Percentiles rank a stretch among this genome's conserved stretches.
These are phyloP conservation scores for Suillus placidus DNA, from an alignment of 768 basidiomycete species.

Conservation along the genomic window DNA sequence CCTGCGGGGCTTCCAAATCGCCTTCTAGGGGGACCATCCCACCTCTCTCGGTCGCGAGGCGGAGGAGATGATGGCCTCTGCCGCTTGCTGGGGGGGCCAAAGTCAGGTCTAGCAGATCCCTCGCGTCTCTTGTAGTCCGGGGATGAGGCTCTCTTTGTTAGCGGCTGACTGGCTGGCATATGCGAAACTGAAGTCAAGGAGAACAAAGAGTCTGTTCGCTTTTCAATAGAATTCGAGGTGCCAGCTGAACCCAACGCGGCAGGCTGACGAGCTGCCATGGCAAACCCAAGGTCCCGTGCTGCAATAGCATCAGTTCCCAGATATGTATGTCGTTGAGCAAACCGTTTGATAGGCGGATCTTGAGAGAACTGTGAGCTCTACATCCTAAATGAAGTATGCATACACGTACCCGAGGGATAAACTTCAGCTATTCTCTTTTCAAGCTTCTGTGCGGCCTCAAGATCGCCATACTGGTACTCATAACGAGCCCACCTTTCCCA, in stretches of 20 bases:
- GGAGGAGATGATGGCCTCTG: constrained; percentile 50
- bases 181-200: constrained; percentile 35
- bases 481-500: constrained; percentile 98
- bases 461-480: constrained; percentile 94
- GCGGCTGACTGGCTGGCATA: constrained; percentile 24
- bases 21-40: constrained; percentile 38
- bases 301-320: constrained; percentile 88
- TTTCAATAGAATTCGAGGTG: constrained; percentile 28
- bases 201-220: constrained; percentile 39
- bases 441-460: constrained; percentile 84
- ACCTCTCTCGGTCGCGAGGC: constrained; percentile 47
- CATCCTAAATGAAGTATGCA: not conserved
- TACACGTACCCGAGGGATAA: constrained; percentile 74
- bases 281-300: constrained; percentile 83
- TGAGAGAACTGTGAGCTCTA: not conserved
- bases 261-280: constrained; percentile 43
- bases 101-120: constrained; percentile 41
- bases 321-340: constrained; percentile 78
- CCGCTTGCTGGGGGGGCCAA: constrained; percentile 46
- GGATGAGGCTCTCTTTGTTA: constrained; percentile 34
- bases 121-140: constrained; percentile 46
- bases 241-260: constrained; percentile 21
- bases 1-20: constrained; percentile 43
- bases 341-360: constrained; percentile 91
- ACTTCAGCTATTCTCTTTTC: constrained; percentile 88